Evolutionary conservation across 441 rosid genomes (phyloP).

Genomic region (Populus tomentosa): DNA sequence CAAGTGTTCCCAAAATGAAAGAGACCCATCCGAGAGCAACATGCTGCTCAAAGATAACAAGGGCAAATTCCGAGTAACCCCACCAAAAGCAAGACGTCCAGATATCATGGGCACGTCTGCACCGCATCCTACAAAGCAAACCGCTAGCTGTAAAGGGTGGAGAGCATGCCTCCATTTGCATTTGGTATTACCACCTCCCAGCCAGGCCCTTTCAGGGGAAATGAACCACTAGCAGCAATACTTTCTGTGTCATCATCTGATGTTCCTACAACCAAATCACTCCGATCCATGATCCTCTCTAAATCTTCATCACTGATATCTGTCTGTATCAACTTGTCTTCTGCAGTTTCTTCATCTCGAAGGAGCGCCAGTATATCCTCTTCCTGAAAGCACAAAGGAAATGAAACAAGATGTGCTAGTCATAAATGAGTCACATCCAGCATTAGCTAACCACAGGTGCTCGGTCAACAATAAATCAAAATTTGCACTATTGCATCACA

Average conservation of each 20-base stretch:
- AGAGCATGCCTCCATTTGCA: conserved; percentile 72
- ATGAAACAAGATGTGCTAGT: neutral
- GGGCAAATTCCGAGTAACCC: neutral
- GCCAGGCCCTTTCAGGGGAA: conserved; percentile 89
- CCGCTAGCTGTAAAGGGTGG: conserved; percentile 64
- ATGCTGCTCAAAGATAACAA: neutral
- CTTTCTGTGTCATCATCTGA: conserved; percentile 21
- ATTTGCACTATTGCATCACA: neutral
- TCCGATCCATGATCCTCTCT: conserved; percentile 65
- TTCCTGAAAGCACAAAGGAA: conserved; percentile 38
- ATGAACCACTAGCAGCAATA: conserved; percentile 20
- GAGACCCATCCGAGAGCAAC: neutral
- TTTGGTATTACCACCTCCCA: conserved; percentile 92
- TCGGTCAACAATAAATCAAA: neutral
- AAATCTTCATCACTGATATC: conserved; percentile 82
- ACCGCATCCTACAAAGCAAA: neutral
- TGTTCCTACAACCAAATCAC: conserved; percentile 47
- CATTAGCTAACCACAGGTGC: neutral
- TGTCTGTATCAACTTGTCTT: conserved; percentile 85
- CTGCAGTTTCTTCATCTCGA: conserved; percentile 68
- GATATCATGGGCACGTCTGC: neutral
- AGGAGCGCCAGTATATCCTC: conserved; percentile 77
- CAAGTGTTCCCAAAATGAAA: neutral
- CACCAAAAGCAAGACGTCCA: neutral
- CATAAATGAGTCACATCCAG: neutral